Conservation (phyloP, 2,329 filamentous ascomycete genomes). For the Calonectria fujianensis region DNA sequence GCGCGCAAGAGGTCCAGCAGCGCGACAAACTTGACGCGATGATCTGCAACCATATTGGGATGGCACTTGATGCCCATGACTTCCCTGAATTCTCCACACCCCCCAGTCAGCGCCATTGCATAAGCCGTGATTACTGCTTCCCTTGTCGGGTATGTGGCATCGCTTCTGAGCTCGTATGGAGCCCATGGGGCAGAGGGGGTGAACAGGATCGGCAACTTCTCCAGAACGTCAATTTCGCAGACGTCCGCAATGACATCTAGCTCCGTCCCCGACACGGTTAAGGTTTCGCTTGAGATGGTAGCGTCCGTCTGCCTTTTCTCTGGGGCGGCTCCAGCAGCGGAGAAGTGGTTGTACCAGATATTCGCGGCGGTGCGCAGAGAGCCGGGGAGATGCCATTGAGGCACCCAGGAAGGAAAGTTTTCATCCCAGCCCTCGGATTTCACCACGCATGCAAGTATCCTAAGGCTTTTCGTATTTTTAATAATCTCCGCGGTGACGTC, state of each 20-base stretch:
- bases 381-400: background rate
- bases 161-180: conserved; percentile 1
- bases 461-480: background rate
- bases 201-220: conserved; percentile 18
- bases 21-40: background rate
- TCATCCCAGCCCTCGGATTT: background rate
- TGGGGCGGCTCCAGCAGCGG: background rate
- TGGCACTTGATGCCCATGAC: conserved; percentile 1
- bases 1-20: background rate
- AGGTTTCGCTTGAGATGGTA: conserved; percentile 5
- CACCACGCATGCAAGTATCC: background rate
- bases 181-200: background rate
- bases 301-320: background rate
- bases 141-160: conserved; percentile 1
- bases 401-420: background rate
- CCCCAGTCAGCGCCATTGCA: background rate
- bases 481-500: conserved; percentile 3
- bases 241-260: conserved; percentile 1
- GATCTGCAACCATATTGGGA: conserved; percentile 16
- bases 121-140: conserved; percentile 3
- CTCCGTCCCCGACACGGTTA: background rate
- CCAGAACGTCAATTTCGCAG: conserved; percentile 18
- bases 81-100: conserved; percentile 6
- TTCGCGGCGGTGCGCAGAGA: background rate
- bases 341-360: background rate